Base-by-base conservation (phyloP, 257 asterid genomes). In the Penstemon eatonii region DNA sequence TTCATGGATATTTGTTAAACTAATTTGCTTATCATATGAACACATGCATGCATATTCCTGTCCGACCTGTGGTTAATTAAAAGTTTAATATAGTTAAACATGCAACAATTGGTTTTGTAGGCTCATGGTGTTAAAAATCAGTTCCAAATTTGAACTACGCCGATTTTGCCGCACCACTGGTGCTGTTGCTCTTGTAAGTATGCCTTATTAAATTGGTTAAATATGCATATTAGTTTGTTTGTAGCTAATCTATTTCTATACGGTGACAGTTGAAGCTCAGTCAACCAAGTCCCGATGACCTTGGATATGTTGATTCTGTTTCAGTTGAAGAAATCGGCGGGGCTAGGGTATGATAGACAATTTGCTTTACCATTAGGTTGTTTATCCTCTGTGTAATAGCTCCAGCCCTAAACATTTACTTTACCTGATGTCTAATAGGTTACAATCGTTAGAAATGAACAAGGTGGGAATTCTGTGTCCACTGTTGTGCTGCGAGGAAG, bases 271-370 rank as follows among this genome's bases (percentile, higher is more conserved):
- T 93, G 75, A 93, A 93, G 83, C 92, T 93, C 59, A 76, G 97
- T 63, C 89, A 80, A 70, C 98, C 99, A 8, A 84, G 67, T 71
- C 91, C 93, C 42, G 98, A 87, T 75, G 96, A 95, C 83, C 98
- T 95, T 73, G 99, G 99, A 74, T 83, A 87, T 70, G 95, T 86
- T 63, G 99, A 95, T 79, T 91, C 96, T 69, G 63, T 95, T 56
- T 91, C 98, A 9, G 98, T 94, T 79, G 97, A 91, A 79, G 99
- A 95, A 82, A 85, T 95, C 72, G 99, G 99, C 74, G 99, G 99
- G 66, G 82, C 87, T 53, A 91, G 97, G 78, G 98, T 95, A 94
- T 64, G 87, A 13, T 46, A 7, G 56, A 63, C 60, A 42, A 25
- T 75, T 70, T 59, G 5, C 18, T 66, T 62, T 33, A 13, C 62